Conservation (phyloP, 176 grass and related monocot genomes). For the Triticum monococcum region DNA sequence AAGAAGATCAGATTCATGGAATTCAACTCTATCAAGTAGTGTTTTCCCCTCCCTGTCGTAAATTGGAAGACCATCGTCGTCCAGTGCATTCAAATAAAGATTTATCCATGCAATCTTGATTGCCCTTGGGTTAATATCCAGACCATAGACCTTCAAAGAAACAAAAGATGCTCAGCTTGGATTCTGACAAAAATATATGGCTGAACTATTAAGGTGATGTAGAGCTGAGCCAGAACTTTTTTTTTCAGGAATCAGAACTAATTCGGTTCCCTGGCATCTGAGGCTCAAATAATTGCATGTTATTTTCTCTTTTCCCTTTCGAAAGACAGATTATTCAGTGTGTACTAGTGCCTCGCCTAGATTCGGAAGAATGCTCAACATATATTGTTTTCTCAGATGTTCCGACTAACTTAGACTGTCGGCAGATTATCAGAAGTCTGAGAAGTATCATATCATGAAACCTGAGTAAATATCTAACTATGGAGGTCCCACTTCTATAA, state of each 20-base stretch:
- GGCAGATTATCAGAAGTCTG: background rate
- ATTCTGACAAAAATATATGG: too few species aligned
- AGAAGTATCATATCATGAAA: background rate
- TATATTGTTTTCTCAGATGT: background rate
- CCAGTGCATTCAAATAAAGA: too few species aligned
- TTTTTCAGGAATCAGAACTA: too few species aligned
- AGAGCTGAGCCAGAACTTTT: too few species aligned
- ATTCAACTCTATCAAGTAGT: too few species aligned
- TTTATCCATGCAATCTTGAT: too few species aligned
- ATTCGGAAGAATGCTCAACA: background rate
- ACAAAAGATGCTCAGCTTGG: background rate
- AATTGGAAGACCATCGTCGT: too few species aligned
- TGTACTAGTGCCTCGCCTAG: background rate
- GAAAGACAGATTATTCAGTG: background rate
- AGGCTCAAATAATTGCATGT: background rate
- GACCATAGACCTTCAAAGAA: slow-evolving; percentile 50
- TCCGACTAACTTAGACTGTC: background rate
- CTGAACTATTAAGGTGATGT: background rate
- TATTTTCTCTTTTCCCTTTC: background rate
- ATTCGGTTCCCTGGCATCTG: background rate
- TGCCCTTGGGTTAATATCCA: too few species aligned
- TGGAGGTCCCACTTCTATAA: too few species aligned
- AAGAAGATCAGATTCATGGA: too few species aligned
- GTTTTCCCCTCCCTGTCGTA: too few species aligned
- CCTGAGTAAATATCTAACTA: background rate